Evolutionary conservation across 768 basidiomycete genomes (phyloP), one percentile per base, ranked within the genome.

Genomic region (Kwoniella sp.): DNA sequence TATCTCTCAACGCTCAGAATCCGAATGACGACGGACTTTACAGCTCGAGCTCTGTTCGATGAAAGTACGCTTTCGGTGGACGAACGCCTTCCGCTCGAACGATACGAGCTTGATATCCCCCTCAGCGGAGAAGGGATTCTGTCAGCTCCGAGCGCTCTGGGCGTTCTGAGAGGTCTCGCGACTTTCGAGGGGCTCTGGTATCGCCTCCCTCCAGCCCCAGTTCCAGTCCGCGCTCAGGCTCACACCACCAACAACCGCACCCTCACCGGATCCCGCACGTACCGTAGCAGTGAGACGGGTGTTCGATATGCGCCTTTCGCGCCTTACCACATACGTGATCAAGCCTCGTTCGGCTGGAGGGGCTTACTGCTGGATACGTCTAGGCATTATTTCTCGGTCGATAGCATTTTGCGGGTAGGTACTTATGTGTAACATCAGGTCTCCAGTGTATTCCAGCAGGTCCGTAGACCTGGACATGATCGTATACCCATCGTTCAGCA

Each of bases 351-450:
- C 82, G 88, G 88, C 1, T 73, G 79, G 73, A 38, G 91, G 23
- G 90, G 89, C 9, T 84, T 91, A 61, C 86, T 92, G 86, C 84
- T 93, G 13, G 91, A 93, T 75, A 92, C 91, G 0, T 83, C 90
- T 0, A 83, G 91, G 26, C 88, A 91, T 81, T 93, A 83, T 87
- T 89, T 61, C 28, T 50, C 67, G 2, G 30, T 66, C 8, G 28
- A 61, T 23, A 26, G 48, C 29, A 52, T 75, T 0, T 25, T 34
- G 38, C 55, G 57, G 61, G 68, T 72, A 41, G 41, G 55, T 54
- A 28, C 26, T 23, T 5, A 13, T n/a, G n/a, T n/a, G n/a, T n/a
- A n/a, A n/a, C n/a, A n/a, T n/a, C n/a, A n/a, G n/a, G n/a, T n/a
- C n/a, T n/a, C n/a, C n/a, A n/a, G n/a, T n/a, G 28, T 20, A 29